These are phyloP conservation scores for Lobosporangium transversale DNA, from an alignment of 192 early-diverging fungal species.

Conservation along the genomic window DNA sequence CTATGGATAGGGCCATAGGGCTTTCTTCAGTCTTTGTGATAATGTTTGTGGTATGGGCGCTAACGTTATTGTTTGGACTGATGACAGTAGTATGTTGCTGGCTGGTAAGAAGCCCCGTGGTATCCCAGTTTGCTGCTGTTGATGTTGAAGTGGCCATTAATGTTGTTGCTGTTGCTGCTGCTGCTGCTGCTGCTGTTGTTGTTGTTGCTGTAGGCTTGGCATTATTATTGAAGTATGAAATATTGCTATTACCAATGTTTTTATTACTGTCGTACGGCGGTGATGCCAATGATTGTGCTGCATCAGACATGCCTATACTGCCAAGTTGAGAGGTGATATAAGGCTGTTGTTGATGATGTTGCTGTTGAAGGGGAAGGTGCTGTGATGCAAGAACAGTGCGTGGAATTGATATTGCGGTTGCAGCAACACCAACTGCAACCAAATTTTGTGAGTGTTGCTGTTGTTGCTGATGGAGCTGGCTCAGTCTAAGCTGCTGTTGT, in stretches of 20 bases:
- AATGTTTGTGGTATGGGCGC: not conserved
- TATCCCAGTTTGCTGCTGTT: conserved; percentile 22
- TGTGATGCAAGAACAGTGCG: not conserved
- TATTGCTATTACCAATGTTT: conserved; percentile 18
- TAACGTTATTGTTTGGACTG: too few relatives aligned
- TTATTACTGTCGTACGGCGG: conserved; percentile 7
- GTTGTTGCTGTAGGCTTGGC: not conserved
- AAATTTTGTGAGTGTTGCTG: conserved; percentile 8
- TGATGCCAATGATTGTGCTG: not conserved
- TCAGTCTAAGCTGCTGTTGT: conserved; percentile 29
- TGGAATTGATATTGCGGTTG: too few relatives aligned
- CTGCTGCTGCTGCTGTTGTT: conserved; percentile 3
- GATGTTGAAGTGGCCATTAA: conserved; percentile 4
- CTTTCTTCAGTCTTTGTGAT: conserved; percentile 1
- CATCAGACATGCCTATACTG: not conserved
- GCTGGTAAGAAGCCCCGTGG: conserved; percentile 11
- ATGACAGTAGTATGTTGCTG: too few relatives aligned
- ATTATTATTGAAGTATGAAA: not conserved
- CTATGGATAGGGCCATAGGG: conserved; percentile 27
- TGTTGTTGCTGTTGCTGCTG: conserved; percentile 1
- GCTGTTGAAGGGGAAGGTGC: not conserved
- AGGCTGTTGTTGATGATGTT: not conserved
- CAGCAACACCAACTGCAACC: not conserved
- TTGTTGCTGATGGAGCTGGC: conserved; percentile 32
- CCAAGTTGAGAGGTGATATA: conserved; percentile 3